These are phyloP conservation scores for Colletotrichum tabaci DNA, from an alignment of 2,329 filamentous ascomycete species.

Conservation along the genomic window DNA sequence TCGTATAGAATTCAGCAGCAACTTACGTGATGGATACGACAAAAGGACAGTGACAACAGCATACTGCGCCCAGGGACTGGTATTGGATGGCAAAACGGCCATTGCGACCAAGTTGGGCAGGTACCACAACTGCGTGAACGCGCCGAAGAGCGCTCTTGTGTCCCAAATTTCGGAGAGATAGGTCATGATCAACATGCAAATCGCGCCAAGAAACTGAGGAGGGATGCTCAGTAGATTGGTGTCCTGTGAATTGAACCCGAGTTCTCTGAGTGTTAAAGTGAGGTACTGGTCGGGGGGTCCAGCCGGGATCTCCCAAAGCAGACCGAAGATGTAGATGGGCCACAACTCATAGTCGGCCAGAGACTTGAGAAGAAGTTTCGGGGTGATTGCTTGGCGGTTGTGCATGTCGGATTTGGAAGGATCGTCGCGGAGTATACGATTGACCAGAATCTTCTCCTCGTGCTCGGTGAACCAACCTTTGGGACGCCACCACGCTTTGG, in stretches of 20 bases:
- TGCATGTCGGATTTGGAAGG: constrained; percentile 69
- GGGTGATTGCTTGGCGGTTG: constrained; percentile 66
- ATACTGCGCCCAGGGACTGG: constrained; percentile 51
- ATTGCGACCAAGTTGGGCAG: constrained; percentile 53
- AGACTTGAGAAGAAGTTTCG: constrained; percentile 60
- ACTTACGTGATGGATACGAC: constrained; percentile 51
- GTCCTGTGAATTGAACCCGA: constrained; percentile 59
- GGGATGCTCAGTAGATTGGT: constrained; percentile 56
- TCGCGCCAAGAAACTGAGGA: constrained; percentile 39
- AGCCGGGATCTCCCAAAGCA: constrained; percentile 56
- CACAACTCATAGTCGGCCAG: constrained; percentile 70
- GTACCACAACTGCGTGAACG: constrained; percentile 53
- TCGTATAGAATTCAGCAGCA: not conserved
- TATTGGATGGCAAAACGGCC: constrained; percentile 47
- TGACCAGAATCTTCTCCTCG: constrained; percentile 72
- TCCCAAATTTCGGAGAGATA: constrained; percentile 52
- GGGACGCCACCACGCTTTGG: constrained; percentile 62
- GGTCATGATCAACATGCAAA: constrained; percentile 46
- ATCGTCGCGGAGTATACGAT: constrained; percentile 68
- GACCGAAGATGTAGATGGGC: constrained; percentile 66
- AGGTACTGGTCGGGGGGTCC: constrained; percentile 47
- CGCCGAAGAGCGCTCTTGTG: constrained; percentile 49
- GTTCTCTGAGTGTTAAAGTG: constrained; percentile 46
- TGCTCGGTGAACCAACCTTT: constrained; percentile 70
- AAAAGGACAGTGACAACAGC: constrained; percentile 51